Percentiles rank a stretch among this genome's conserved stretches.
Conservation (phyloP, 192 early-diverging fungal genomes). For the Coemansia sp. region DNA sequence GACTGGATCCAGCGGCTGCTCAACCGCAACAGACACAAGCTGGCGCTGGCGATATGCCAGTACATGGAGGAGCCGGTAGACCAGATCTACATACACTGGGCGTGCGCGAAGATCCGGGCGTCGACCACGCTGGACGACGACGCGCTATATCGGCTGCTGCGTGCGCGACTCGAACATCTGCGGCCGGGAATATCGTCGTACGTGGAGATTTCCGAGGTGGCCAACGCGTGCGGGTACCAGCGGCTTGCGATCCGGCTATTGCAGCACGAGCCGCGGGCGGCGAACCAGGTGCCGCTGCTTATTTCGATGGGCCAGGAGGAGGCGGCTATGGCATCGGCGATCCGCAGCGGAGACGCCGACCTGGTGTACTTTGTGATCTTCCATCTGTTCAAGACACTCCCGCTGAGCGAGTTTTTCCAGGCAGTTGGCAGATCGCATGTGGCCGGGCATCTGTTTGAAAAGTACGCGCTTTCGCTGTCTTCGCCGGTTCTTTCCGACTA, state of each 20-base stretch:
- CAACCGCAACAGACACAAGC: slow-evolving; percentile 78
- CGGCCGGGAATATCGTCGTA: slow-evolving; percentile 72
- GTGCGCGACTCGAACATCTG: slow-evolving; percentile 73
- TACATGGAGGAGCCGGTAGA: slow-evolving; percentile 79
- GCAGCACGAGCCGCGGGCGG: slow-evolving; percentile 91
- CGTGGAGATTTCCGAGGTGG: slow-evolving; percentile 90
- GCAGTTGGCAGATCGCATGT: slow-evolving; percentile 75
- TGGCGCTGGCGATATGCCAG: slow-evolving; percentile 84
- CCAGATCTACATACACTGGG: slow-evolving; percentile 93
- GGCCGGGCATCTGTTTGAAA: slow-evolving; percentile 85
- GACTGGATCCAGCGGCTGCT: slow-evolving; percentile 81
- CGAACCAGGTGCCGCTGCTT: slow-evolving; percentile 91
- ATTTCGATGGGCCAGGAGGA: slow-evolving; percentile 93
- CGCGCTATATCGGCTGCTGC: slow-evolving; percentile 74
- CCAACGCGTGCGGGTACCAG: slow-evolving; percentile 79
- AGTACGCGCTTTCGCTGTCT: slow-evolving; percentile 78
- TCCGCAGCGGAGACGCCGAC: slow-evolving; percentile 95
- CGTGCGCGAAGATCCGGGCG: slow-evolving; percentile 88
- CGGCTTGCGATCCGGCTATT: slow-evolving; percentile 79
- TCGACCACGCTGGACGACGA: slow-evolving; percentile 82
- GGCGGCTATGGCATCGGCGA: slow-evolving; percentile 83
- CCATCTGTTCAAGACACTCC: slow-evolving; percentile 83
- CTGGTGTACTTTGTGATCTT: slow-evolving; percentile 93
- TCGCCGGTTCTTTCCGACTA: slow-evolving; percentile 84
- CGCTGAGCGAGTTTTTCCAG: slow-evolving; percentile 88